Evolutionary conservation across 164 flowering plant species (phyloP).

Genomic region (Vitis vinifera): DNA sequence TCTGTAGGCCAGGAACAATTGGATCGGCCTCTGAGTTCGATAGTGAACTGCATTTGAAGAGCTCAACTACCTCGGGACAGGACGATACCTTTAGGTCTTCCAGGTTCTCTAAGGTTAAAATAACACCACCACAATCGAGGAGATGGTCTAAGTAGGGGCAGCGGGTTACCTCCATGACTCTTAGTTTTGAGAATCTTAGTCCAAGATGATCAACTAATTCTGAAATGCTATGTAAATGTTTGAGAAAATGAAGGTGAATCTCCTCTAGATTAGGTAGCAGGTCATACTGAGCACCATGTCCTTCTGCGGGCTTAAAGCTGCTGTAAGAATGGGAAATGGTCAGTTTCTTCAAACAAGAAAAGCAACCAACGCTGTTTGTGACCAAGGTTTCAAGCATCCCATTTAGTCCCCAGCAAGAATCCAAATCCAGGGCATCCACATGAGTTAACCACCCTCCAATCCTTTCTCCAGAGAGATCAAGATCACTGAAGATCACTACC

Average conservation of each 20-base stretch:
- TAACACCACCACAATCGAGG: neutral
- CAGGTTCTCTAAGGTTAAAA: conserved; percentile 3
- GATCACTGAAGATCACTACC: conserved; percentile 4
- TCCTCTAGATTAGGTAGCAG: conserved; percentile 16
- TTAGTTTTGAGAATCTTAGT: conserved; percentile 6
- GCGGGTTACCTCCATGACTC: neutral
- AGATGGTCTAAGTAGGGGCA: conserved; percentile 1
- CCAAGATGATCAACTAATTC: conserved; percentile 5
- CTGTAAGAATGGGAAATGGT: neutral
- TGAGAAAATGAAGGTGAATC: neutral
- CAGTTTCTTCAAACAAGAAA: conserved; percentile 5
- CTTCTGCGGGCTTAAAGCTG: neutral
- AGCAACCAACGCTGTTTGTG: neutral
- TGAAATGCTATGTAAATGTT: neutral
- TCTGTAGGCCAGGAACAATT: too few relatives aligned
- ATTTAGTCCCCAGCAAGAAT: conserved; percentile 3
- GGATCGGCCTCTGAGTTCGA: too few relatives aligned
- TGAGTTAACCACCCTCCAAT: conserved; percentile 3
- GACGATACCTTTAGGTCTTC: conserved; percentile 8
- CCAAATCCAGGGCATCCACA: conserved; percentile 4
- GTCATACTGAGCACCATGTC: conserved; percentile 3
- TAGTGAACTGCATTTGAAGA: neutral
- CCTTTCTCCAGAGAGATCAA: conserved; percentile 10
- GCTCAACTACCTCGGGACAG: neutral
- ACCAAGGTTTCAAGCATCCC: neutral